Evolutionary conservation across 352 stramenopile genomes (phyloP).

Genomic region (Globisporangium takayamanum): DNA sequence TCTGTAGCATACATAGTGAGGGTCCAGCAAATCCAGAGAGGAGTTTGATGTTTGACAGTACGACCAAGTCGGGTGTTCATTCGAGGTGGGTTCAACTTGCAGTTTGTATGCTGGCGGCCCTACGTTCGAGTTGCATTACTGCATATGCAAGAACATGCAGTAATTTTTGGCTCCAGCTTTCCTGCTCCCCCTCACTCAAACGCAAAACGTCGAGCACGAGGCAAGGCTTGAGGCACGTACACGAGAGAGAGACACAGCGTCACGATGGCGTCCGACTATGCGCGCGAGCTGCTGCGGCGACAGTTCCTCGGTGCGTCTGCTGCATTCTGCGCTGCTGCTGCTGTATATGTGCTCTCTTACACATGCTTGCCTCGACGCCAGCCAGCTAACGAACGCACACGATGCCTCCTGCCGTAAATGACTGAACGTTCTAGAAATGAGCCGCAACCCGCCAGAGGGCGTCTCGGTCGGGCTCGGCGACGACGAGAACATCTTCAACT

Average conservation of each 20-base stretch:
- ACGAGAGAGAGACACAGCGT: constrained; percentile 3
- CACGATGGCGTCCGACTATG: constrained; percentile 50
- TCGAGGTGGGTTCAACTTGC: background rate
- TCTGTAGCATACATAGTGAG: background rate
- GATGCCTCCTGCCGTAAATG: too few species aligned
- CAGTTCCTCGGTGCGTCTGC: constrained; percentile 64
- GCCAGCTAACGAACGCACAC: too few species aligned
- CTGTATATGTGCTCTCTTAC: background rate
- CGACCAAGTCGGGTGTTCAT: background rate
- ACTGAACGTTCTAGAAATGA: constrained; percentile 86
- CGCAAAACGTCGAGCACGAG: background rate
- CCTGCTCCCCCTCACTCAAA: background rate
- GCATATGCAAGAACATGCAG: background rate
- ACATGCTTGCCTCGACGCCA: background rate
- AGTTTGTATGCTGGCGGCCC: background rate
- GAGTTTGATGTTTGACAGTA: background rate
- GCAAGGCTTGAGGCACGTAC: background rate
- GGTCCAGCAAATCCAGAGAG: too few species aligned
- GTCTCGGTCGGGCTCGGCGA: constrained; percentile 97
- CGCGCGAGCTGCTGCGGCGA: constrained; percentile 72
- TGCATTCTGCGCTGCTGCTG: background rate
- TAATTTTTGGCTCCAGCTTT: background rate
- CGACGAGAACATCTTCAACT: constrained; percentile 98
- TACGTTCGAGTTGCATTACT: background rate
- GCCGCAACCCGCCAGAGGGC: constrained; percentile 97